These are phyloP conservation scores for Trichoderma hamatum DNA, from an alignment of 2,329 filamentous ascomycete species.

Conservation along the genomic window DNA sequence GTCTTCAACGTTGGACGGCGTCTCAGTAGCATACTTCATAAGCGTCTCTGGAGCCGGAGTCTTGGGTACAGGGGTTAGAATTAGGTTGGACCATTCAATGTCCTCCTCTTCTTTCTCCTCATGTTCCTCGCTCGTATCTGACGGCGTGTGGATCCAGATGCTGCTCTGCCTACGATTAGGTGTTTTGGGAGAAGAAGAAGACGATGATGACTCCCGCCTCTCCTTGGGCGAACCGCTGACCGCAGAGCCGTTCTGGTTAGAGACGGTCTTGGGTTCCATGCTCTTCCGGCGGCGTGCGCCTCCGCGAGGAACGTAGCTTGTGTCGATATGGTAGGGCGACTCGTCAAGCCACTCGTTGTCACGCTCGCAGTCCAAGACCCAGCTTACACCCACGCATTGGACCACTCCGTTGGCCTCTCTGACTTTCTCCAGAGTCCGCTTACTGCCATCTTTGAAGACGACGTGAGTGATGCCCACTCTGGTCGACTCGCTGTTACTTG, in stretches of 20 bases:
- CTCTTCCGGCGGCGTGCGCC: constrained; percentile 74
- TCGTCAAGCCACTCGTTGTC: constrained; percentile 79
- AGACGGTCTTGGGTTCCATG: constrained; percentile 74
- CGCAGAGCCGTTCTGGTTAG: constrained; percentile 69
- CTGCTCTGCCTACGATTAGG: constrained; percentile 59
- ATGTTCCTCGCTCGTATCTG: constrained; percentile 46
- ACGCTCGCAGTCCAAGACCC: constrained; percentile 83
- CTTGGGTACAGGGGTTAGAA: constrained; percentile 60
- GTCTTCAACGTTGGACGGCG: constrained; percentile 44
- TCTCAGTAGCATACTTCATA: constrained; percentile 55
- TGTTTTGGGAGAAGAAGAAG: constrained; percentile 47
- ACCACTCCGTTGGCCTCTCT: constrained; percentile 72
- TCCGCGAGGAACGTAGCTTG: constrained; percentile 67
- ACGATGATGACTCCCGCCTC: constrained; percentile 30
- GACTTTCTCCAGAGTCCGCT: constrained; percentile 80
- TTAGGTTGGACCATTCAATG: constrained; percentile 47
- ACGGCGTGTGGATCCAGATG: constrained; percentile 59
- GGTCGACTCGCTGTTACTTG: constrained; percentile 41
- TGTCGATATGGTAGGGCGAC: constrained; percentile 68
- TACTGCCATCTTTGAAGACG: constrained; percentile 84
- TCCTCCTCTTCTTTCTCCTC: constrained; percentile 44
- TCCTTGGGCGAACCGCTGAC: constrained; percentile 48
- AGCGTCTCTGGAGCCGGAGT: constrained; percentile 61
- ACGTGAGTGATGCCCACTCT: constrained; percentile 84
- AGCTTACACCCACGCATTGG: constrained; percentile 83